Evolutionary conservation across 1,284 basidiomycete genomes (phyloP), one percentile per base, ranked within the genome.

Genomic region (Grifola frondosa): DNA sequence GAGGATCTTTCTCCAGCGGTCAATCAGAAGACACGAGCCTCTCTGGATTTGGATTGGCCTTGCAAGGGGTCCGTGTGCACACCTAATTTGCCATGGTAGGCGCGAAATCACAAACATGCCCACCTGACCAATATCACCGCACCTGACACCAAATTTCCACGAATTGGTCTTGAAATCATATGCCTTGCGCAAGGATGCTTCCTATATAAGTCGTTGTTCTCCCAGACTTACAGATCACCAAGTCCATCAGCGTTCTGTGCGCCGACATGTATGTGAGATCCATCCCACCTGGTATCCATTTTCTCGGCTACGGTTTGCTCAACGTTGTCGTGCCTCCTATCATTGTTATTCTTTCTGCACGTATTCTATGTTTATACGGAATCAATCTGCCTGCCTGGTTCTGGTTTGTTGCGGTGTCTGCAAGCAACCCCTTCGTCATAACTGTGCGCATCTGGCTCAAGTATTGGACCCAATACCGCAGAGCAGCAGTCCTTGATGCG

Each of bases 401-500:
- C 15, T 53, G 51, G 51, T 16, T 48, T 29, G 7, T 42, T 4
- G 37, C 45, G 5, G 45, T 32, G 1, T 23, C 44, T 16, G 26
- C 43, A 13, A 44, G 44, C 29, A 46, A 46, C 1, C 51, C 51
- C 16, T 34, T 53, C 17, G 10, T 41, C 8, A 32, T 46, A 31
- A 26, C 40, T 22, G 35, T 36, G 4, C 46, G 46, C 37, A 31
- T 53, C 13, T 46, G 37, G 45, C 25, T 33, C 24, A 50, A 48
- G 34, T 50, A 39, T 30, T 24, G 36, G 16, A 40, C 44, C 2
- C 40, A 37, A 34, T 31, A 26, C 2, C 46, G 39, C 15, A 28
- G 51, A n/a, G 57, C 57, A 5, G 53, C 40, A 4, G 37, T 42
- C 10, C 30, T 46, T 5, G 55, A 55, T 2, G 57, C 57, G 0